These are phyloP conservation scores for Agaricus bisporus DNA, from an alignment of 768 basidiomycete genomes.

Conservation along the genomic window DNA sequence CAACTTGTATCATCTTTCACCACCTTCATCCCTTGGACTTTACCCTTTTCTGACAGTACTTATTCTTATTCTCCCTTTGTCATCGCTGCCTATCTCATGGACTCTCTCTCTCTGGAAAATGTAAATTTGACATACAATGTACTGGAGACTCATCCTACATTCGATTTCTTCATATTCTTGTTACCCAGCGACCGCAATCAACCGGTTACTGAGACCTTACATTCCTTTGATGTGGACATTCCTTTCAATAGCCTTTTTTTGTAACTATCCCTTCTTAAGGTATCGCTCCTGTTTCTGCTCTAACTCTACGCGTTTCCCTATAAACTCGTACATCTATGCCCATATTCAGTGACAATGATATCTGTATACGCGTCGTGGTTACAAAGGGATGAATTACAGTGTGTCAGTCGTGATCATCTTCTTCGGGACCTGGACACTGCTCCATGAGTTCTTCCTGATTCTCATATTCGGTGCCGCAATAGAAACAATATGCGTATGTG, in stretches of 20 bases:
- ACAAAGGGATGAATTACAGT: neutral
- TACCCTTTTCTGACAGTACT: neutral
- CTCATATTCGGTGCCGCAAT: constrained; percentile 79
- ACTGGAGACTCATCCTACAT: neutral
- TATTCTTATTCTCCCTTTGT: neutral
- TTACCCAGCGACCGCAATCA: neutral
- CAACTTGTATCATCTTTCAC: neutral
- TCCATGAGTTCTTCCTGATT: constrained; percentile 49
- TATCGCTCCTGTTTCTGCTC: neutral
- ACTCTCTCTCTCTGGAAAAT: neutral
- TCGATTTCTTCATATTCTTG: neutral
- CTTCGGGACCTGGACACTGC: constrained; percentile 70
- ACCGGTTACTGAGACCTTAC: neutral
- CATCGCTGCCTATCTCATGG: neutral
- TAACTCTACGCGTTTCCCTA: neutral
- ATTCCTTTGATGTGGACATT: constrained; percentile 6
- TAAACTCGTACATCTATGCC: neutral
- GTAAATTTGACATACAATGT: constrained; percentile 4
- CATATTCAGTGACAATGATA: too few species aligned
- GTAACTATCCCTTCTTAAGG: constrained; percentile 5
- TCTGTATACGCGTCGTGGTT: too few species aligned
- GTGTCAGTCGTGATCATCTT: constrained; percentile 72
- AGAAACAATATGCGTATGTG: constrained; percentile 76
- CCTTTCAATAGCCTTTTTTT: constrained; percentile 4
- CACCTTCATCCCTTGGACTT: neutral